Evolutionary conservation across 2,329 filamentous ascomycete species (phyloP), one percentile per base, ranked within the genome.

Genomic region (Ceratocystis lukuohia): DNA sequence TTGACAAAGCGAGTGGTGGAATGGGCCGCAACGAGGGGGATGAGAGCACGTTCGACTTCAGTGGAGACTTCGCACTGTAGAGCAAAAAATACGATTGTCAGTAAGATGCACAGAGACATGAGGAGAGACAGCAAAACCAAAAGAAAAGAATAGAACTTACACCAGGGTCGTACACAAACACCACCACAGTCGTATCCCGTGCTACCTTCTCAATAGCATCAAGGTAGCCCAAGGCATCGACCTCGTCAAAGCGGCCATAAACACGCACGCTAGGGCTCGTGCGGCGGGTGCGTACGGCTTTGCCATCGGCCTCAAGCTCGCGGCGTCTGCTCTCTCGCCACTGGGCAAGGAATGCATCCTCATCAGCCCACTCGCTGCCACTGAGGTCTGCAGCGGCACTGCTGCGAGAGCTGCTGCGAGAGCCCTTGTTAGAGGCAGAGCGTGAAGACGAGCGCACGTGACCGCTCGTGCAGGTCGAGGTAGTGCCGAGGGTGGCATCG

Each of bases 151-250:
- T 12, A 64, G 5, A 30, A 77, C 85, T 74, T 83, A 96, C 91
- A 80, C 88, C 83, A 69, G 89, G 83, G 73, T 96, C 91, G 75
- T 91, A 94, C 70, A 99, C 91, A 77, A 93, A 95, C 33, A 99
- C 94, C 1, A 96, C 88, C 1, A 97, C 92, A 2, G 88, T 83
- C 0, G 90, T 93, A 61, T 93, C 89, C 61, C 86, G 77, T 48
- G 85, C 81, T 3, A 93, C 90, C 76, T 91, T 94, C 77, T 99
- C 94, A 71, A 97, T 91, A 66, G 93, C 92, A 75, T 97, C 92
- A n/a, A 99, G 82, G 72, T 96, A 99, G 20, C 92, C 94, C 70
- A 88, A 80, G 6, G 91, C 93, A 78, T 97, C 92, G 1, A 97
- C 94, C 68, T 85, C 82, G 69, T 92, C 88, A 69, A 97, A 78